Conservation (phyloP, 768 basidiomycete species). For the Amanita pallidorosea region DNA sequence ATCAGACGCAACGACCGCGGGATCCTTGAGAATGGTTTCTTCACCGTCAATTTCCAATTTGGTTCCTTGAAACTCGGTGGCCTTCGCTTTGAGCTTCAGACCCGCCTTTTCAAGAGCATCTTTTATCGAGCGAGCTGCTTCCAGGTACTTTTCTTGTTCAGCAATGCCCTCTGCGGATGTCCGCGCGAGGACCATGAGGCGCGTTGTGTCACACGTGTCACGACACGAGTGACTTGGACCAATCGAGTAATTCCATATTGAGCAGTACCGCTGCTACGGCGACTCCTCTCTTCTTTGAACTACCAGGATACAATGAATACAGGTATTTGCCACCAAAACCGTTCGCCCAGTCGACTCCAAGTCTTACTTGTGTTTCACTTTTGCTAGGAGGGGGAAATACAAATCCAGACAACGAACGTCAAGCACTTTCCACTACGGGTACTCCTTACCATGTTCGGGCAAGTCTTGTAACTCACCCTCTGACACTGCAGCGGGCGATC, state of each 20-base stretch:
- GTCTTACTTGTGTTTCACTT: background rate
- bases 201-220: background rate
- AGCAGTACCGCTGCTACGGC: background rate
- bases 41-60: constrained; percentile 27
- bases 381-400: background rate
- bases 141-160: constrained; percentile 24
- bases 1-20: constrained; percentile 44
- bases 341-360: background rate
- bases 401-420: background rate
- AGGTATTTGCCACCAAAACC: background rate
- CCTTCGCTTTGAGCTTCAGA: constrained; percentile 26
- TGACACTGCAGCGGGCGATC: background rate
- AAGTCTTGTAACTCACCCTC: background rate
- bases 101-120: constrained; percentile 22
- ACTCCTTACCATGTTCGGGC: background rate
- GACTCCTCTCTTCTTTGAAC: background rate
- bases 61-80: constrained; percentile 23
- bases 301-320: background rate
- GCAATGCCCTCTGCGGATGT: constrained; percentile 2
- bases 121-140: constrained; percentile 22
- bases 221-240: background rate
- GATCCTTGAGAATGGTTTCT: constrained; percentile 32
- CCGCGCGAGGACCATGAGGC: background rate
- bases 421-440: background rate
- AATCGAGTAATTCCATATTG: background rate